Base-by-base conservation (phyloP, 495 filamentous ascomycete genomes). In the Tuber microsphaerosporum region DNA sequence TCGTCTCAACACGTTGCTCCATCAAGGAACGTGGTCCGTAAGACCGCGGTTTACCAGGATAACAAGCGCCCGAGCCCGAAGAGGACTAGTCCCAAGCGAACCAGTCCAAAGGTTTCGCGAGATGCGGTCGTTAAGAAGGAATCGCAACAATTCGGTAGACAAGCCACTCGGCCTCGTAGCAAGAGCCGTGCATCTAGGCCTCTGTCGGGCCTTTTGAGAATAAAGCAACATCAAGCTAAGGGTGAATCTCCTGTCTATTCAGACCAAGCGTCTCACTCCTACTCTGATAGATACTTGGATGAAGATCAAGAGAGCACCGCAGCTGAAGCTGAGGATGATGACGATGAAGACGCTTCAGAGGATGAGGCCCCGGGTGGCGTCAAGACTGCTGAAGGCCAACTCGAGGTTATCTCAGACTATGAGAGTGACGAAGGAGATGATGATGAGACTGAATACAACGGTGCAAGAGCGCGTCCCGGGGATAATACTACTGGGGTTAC, bases 31-130 rank as follows among this genome's bases (percentile, higher is more conserved):
- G 81, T 84, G 26, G 73, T 85, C n/a, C 84, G 85, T 70, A 93
- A 91, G 85, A 90, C 90, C 34, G 81, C 84, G 31, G 86, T 96
- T 45, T 94, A 92, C 84, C 90, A 90, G 78, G 93, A 92, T 82
- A 79, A 81, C 20, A 82, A 85, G 69, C 75, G 70, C 22, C 73
- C 77, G 26, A 77, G 74, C 69, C 77, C 78, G 20, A 82, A 70
- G 76, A 51, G 74, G 43, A 71, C 76, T 69, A 82, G 80, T 43
- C 80, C 80, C 37, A 82, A 82, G 73, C 76, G 75, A 26, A 70
- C 72, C 37, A 81, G 78, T 34, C 80, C 80, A 19, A 82, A 82
- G 45, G 80, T 82, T 43, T 82, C 74, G 43, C 78, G 81, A 56
- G 77, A 82, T 68, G 81, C 81, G 19, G 71, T 82, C 51, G 71